Conservation (phyloP, 768 basidiomycete genomes). For the Tricholoma hemisulphureum region DNA sequence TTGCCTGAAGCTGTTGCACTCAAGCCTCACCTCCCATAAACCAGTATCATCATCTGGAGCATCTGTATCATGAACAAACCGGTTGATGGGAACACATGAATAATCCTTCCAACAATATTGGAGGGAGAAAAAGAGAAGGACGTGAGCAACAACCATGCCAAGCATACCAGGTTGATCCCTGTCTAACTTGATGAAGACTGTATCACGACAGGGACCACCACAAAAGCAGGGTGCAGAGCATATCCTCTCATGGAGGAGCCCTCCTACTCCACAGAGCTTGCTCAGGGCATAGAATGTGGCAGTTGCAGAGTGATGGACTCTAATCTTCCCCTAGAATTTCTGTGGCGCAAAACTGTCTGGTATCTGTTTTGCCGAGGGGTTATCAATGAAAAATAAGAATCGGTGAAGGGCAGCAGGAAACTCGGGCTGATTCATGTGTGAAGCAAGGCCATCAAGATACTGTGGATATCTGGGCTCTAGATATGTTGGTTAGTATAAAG, state of each 20-base stretch:
- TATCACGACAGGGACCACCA: slow-evolving; percentile 21
- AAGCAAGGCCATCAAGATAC: neutral
- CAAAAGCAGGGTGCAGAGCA: slow-evolving; percentile 24
- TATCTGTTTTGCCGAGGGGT: neutral
- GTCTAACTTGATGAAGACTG: slow-evolving; percentile 21
- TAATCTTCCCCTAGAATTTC: slow-evolving; percentile 8
- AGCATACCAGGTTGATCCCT: neutral
- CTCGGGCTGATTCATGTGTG: neutral
- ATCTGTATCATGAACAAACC: slow-evolving; percentile 3
- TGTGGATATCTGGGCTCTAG: neutral
- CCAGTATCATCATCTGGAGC: slow-evolving; percentile 14
- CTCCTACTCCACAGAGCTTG: neutral
- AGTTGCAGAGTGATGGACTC: neutral
- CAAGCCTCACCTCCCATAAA: slow-evolving; percentile 16
- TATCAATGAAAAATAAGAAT: neutral
- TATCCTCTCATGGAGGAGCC: slow-evolving; percentile 19
- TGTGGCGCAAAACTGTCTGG: neutral
- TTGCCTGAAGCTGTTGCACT: neutral
- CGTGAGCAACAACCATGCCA: neutral
- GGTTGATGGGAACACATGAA: neutral
- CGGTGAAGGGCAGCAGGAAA: neutral
- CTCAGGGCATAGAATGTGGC: neutral
- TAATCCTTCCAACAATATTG: neutral
- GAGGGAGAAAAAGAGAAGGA: neutral
- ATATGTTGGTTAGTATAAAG: neutral